Evolutionary conservation across 139 green algal species (phyloP), one percentile per base, ranked within the genome.

Genomic region (Diplosphaera chodatii): DNA sequence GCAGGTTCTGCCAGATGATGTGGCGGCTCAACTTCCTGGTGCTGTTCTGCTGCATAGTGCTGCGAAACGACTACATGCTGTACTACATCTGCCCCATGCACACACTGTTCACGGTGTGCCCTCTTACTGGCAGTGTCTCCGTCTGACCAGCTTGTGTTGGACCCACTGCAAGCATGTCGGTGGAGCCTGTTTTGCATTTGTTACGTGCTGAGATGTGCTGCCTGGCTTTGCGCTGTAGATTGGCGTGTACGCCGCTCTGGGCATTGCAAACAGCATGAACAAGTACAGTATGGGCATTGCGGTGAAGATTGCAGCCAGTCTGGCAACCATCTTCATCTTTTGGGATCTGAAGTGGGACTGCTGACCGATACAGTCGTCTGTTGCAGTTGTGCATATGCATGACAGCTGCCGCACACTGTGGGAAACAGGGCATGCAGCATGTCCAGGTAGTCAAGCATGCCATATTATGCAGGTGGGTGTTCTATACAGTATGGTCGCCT

Each of bases 1-100:
- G 70, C 77, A 88, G 89, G n/a, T 94, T 96, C 63, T 83, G 74
- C 40, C 91, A 97, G 79, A 98, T 98, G 94, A 94, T 98, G 87
- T 98, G 94, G 94, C 84, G 94, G 34, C 82, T 98, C 20, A 98
- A 98, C 79, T 97, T 98, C 77, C 81, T 98, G 68, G 91, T 94
- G 4, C 74, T 89, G 25, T 32, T 90, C 73, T 87, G 69, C 64
- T 97, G 92, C 78, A 62, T 93, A 1, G 85, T 88, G 48, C 75
- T 97, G 64, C 78, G 75, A 66, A 98, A 98, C 84, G 82, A 78
- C 71, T 98, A 97, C 85, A 96, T 98, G 92, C 86, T 98, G 16
- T 98, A 98, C 82, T 98, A 98, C 83, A 98, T 98, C 78, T 97
- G 92, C 85, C 93, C 93, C 72, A 98, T 98, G 94, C 94, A 98